These are phyloP conservation scores for Wickerhamiella sergipiensis DNA, from an alignment of 805 yeast genomes.

Conservation along the genomic window DNA sequence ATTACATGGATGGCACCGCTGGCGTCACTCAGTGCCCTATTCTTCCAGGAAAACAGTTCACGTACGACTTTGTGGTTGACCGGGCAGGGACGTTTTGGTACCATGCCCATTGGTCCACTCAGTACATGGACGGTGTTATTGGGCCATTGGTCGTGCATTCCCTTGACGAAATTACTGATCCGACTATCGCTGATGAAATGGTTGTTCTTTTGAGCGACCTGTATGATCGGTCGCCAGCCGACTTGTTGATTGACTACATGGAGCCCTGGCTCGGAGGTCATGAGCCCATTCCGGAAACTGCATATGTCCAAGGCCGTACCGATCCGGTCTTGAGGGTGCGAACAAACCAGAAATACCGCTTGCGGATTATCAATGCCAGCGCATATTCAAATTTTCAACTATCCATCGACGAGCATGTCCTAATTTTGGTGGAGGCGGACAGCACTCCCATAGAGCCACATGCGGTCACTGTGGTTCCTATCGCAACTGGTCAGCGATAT, in stretches of 20 bases:
- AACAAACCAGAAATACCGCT: slow-evolving; percentile 11
- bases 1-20: slow-evolving; percentile 38
- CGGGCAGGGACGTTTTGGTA: slow-evolving; percentile 44
- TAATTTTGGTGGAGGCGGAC: slow-evolving; percentile 25
- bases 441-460: slow-evolving; percentile 20
- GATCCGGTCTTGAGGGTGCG: slow-evolving; percentile 6
- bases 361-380: slow-evolving; percentile 24
- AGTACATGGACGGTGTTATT: slow-evolving; percentile 35
- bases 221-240: slow-evolving; percentile 27
- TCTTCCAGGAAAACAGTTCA: slow-evolving; percentile 29
- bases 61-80: slow-evolving; percentile 29
- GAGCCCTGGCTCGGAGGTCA: slow-evolving; percentile 29
- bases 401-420: slow-evolving; percentile 20
- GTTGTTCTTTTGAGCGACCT: slow-evolving; percentile 30
- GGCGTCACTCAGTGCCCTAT: slow-evolving; percentile 40
- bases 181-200: slow-evolving; percentile 21
- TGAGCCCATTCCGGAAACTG: slow-evolving; percentile 29
- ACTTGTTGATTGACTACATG: slow-evolving; percentile 25
- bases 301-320: slow-evolving; percentile 30
- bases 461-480: slow-evolving; percentile 15
- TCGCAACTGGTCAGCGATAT: slow-evolving; percentile 71
- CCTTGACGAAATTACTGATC: slow-evolving; percentile 20
- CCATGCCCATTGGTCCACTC: slow-evolving; percentile 37
- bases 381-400: slow-evolving; percentile 24
- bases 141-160: slow-evolving; percentile 36